Evolutionary conservation across 495 filamentous ascomycete genomes (phyloP).

Genomic region (Penicillium crystallinum): DNA sequence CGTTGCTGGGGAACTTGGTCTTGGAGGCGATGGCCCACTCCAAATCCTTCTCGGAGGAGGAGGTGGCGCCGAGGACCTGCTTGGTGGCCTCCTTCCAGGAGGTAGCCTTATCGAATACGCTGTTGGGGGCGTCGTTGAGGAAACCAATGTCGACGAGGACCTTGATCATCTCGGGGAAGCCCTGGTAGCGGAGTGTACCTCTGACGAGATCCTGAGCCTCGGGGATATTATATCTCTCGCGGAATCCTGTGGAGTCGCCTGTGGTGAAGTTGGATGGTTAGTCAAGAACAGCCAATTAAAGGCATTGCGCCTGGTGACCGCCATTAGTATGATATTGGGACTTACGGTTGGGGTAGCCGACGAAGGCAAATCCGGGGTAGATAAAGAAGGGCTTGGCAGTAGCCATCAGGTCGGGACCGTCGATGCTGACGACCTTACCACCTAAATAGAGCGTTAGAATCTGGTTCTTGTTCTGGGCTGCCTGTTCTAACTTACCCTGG

Average conservation of each 20-base stretch:
- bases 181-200: constrained; percentile 77
- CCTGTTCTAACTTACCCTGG: constrained; percentile 28
- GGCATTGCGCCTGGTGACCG: too few species aligned
- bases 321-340: too few species aligned
- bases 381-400: constrained; percentile 86
- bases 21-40: constrained; percentile 68
- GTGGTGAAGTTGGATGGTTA: too few species aligned
- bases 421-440: constrained; percentile 61
- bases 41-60: constrained; percentile 59
- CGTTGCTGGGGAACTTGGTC: constrained; percentile 60
- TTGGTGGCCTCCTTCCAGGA: constrained; percentile 79
- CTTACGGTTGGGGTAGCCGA: constrained; percentile 82
- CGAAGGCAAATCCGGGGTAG: constrained; percentile 83
- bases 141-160: constrained; percentile 83
- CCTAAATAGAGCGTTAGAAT: constrained; percentile 24
- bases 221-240: constrained; percentile 85
- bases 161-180: constrained; percentile 84
- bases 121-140: constrained; percentile 60
- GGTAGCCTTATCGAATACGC: constrained; percentile 55
- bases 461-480: neutral
- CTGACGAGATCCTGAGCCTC: constrained; percentile 56
- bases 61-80: constrained; percentile 63
- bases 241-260: constrained; percentile 72
- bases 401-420: constrained; percentile 71
- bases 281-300: too few species aligned